Evolutionary conservation across 2,329 filamentous ascomycete species (phyloP).

Genomic region (Colletotrichum aenigma): DNA sequence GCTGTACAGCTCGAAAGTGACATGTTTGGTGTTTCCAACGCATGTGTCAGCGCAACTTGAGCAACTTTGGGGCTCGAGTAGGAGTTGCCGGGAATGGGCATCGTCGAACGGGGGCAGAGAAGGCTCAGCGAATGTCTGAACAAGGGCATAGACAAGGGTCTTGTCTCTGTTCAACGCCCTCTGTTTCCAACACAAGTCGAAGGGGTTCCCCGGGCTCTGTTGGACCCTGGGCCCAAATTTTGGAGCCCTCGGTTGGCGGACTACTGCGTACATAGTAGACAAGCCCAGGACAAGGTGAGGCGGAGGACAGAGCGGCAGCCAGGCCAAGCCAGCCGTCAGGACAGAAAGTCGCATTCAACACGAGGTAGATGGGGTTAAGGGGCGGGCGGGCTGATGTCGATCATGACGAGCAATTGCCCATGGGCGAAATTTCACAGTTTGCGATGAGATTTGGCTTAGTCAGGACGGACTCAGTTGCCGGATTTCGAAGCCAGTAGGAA

Average conservation of each 20-base stretch:
- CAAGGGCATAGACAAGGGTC: background rate
- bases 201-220: background rate
- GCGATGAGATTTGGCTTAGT: background rate
- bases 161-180: background rate
- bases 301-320: constrained; percentile 2
- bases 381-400: background rate
- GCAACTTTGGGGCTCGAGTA: background rate
- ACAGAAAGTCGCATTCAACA: background rate
- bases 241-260: background rate
- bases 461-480: background rate
- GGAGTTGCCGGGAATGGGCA: background rate
- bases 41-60: background rate
- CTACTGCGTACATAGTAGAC: background rate
- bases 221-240: background rate
- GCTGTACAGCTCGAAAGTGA: background rate
- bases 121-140: background rate
- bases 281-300: background rate
- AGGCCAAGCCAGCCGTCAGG: background rate
- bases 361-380: background rate
- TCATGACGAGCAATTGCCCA: background rate
- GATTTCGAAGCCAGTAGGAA: background rate
- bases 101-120: background rate
- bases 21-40: background rate
- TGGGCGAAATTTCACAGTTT: background rate
- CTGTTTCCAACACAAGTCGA: background rate